Evolutionary conservation across 495 filamentous ascomycete genomes (phyloP).

Genomic region (Pyrenopolyporus hunteri): DNA sequence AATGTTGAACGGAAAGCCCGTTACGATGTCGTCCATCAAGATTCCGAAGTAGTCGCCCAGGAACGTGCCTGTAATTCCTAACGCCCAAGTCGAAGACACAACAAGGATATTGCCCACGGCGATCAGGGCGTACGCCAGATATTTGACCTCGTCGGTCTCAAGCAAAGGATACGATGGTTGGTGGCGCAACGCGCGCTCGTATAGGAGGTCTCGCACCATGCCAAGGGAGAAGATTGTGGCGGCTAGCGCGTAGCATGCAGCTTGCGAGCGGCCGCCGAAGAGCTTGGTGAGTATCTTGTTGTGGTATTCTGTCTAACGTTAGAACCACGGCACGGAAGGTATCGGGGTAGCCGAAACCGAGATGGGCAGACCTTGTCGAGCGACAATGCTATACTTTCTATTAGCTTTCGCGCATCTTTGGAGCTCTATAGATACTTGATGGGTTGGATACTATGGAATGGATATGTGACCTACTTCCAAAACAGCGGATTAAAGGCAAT

Average conservation of each 20-base stretch:
- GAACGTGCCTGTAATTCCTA: constrained; percentile 97
- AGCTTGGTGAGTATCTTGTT: constrained; percentile 85
- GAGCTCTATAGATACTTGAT: not conserved
- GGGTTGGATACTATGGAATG: not conserved
- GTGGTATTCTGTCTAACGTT: constrained; percentile 73
- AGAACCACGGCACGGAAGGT: not conserved
- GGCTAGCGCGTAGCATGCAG: constrained; percentile 90
- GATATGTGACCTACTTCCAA: constrained; percentile 72
- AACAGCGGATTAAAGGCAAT: constrained; percentile 81
- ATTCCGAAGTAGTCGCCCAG: constrained; percentile 98
- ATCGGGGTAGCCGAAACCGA: not conserved
- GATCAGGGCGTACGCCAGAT: constrained; percentile 71
- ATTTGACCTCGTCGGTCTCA: constrained; percentile 54
- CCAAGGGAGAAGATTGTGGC: constrained; percentile 88
- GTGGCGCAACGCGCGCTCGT: constrained; percentile 73
- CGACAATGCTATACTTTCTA: constrained; percentile 59
- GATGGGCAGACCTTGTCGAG: constrained; percentile 64
- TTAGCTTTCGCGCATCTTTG: constrained; percentile 18
- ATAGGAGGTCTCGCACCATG: constrained; percentile 79
- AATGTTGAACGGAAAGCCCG: constrained; percentile 93
- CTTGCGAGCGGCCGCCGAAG: constrained; percentile 78
- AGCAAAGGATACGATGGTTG: constrained; percentile 78
- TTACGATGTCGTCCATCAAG: constrained; percentile 92
- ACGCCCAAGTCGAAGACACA: constrained; percentile 82
- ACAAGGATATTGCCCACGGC: constrained; percentile 82